Evolutionary conservation across 768 basidiomycete genomes (phyloP).

Genomic region (Fomitopsis serialis): DNA sequence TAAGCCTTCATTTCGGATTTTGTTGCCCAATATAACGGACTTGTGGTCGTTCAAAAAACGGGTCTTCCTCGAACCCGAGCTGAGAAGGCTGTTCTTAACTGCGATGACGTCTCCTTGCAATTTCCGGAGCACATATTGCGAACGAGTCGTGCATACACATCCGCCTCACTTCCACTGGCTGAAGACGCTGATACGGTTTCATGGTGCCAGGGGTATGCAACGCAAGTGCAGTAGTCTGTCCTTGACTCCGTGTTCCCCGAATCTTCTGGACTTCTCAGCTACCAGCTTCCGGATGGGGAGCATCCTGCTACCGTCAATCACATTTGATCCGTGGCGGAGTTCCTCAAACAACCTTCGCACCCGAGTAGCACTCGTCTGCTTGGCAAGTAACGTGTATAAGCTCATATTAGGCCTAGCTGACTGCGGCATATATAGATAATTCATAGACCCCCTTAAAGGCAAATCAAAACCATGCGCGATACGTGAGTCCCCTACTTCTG

Average conservation of each 20-base stretch:
- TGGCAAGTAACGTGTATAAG: not conserved
- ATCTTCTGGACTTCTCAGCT: not conserved
- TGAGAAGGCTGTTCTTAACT: too few relatives aligned
- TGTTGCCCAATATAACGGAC: too few relatives aligned
- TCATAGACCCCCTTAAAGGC: not conserved
- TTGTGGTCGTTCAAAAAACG: too few relatives aligned
- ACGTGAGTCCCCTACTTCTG: constrained; percentile 6
- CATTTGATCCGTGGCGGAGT: not conserved
- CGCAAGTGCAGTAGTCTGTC: too few relatives aligned
- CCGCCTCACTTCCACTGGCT: too few relatives aligned
- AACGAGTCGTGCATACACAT: too few relatives aligned
- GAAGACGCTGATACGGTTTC: too few relatives aligned
- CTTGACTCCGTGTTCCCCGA: not conserved
- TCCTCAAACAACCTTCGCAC: not conserved
- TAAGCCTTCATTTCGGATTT: too few relatives aligned
- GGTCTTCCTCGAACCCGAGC: too few relatives aligned
- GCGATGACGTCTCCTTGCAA: too few relatives aligned
- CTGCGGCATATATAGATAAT: not conserved
- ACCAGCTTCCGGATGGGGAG: not conserved
- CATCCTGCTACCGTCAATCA: constrained; percentile 2
- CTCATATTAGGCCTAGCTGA: not conserved
- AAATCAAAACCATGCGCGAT: not conserved
- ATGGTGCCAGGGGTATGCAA: too few relatives aligned
- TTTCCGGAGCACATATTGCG: too few relatives aligned
- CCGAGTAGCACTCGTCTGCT: not conserved